These are phyloP conservation scores for Podospora comata DNA, from an alignment of 495 filamentous ascomycete genomes.

Conservation along the genomic window DNA sequence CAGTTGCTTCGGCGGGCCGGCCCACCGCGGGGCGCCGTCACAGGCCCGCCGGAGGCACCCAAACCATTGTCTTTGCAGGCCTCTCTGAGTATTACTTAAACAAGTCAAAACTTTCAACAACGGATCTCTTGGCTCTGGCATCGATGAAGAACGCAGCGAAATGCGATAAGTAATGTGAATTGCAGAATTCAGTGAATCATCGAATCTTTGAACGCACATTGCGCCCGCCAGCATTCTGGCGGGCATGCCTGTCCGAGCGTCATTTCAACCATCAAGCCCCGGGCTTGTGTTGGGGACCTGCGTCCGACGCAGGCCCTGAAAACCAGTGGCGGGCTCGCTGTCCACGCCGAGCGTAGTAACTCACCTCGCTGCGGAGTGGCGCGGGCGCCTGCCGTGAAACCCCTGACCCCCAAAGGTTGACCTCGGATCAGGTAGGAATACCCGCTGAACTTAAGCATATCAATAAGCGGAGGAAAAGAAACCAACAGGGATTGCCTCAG, in stretches of 20 bases:
- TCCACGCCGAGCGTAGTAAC: too few species aligned
- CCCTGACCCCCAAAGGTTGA: too few species aligned
- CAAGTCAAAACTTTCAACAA: slow-evolving; percentile 68
- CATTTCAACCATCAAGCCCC: slow-evolving; percentile 41
- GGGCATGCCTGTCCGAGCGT: slow-evolving; percentile 53
- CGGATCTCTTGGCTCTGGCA: slow-evolving; percentile 69
- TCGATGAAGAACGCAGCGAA: slow-evolving; percentile 72
- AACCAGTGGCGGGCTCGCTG: too few species aligned
- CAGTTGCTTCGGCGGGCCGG: slow-evolving; percentile 42
- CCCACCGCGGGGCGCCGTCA: too few species aligned
- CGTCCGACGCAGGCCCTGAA: too few species aligned
- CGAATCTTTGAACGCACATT: slow-evolving; percentile 72
- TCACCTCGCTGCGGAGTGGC: too few species aligned
- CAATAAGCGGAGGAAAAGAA: too few species aligned
- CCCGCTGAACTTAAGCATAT: too few species aligned
- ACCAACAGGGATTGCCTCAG: too few species aligned
- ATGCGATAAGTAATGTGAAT: slow-evolving; percentile 74
- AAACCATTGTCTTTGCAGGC: slow-evolving; percentile 31
- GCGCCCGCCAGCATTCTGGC: slow-evolving; percentile 46
- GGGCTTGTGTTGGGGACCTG: too few species aligned
- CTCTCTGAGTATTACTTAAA: slow-evolving; percentile 38
- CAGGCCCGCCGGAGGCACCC: slow-evolving; percentile 26
- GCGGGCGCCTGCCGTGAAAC: too few species aligned
- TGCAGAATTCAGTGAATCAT: slow-evolving; percentile 73
- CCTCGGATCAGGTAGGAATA: too few species aligned